Base-by-base conservation (phyloP, 1,284 basidiomycete genomes). In the Peniophora sp. region DNA sequence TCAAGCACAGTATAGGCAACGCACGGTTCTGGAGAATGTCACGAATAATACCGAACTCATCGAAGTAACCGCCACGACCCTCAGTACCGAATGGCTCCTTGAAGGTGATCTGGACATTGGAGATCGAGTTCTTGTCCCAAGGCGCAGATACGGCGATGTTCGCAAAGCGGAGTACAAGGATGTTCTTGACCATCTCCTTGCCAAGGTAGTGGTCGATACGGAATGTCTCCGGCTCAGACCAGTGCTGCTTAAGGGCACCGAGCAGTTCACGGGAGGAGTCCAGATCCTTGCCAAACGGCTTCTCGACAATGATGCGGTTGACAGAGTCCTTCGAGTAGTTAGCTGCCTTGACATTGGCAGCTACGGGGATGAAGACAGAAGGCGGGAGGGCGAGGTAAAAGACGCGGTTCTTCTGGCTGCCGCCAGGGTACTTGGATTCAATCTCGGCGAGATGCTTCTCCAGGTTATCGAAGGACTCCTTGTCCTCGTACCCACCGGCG, bases 151-250 rank as follows among this genome's bases (percentile, higher is more conserved):
- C 70, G 25, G 93, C 89, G 58, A 93, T 72, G 69, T 97, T 97
- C 56, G 91, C 94, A 64, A 97, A 97, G 41, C 94, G 85, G 48
- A 97, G 75, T 32, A 97, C 91, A 55, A 97, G 86, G 52, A 97
- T 67, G 69, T 97, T 97, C 78, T 97, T 97, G 66, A 97, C 90
- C 94, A 97, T 97, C 77, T 97, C 94, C 74, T 97, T 97, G 56
- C 94, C 94, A 51, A 97, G 85, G 69, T 97, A 97, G 66, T 97
- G 94, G 70, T 97, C 94, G 65, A 97, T 97, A 56, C 94, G 89
- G 83, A 91, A 97, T 9, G 93, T 97, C 75, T 97, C 94, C 45
- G 96, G 90, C 69, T 97, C 94, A 3, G 78, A 76, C 93, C 93
- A 97, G 59, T 91, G 82, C 58, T 83, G 66, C 72, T 93, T 95